A percentile compares a stretch with the other conserved stretches of the same genome.
phyloP scores from a whole-genome alignment of 495 filamentous ascomycete genomes.

The Penicillium salamii region DNA sequence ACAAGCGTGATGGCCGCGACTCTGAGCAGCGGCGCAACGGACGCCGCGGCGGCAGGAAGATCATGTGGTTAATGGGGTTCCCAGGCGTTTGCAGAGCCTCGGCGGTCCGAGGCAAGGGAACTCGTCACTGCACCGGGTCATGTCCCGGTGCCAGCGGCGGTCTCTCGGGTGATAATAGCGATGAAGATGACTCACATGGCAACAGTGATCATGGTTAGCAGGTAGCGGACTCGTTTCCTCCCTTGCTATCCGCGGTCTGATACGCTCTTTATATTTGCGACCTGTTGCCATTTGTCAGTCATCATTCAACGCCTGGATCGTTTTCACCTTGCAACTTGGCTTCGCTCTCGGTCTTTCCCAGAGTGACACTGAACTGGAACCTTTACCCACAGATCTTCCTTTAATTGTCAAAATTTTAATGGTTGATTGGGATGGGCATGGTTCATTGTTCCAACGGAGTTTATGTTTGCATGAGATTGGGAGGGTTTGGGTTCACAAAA shows the following conservation, averaged over 20 bases:
- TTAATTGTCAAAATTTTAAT: constrained; percentile 5
- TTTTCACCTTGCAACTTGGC: constrained; percentile 13
- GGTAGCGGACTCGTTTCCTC: constrained; percentile 36
- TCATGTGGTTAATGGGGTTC: constrained; percentile 39
- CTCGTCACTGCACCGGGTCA: constrained; percentile 20
- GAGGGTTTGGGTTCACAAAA: constrained; percentile 18
- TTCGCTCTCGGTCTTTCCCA: constrained; percentile 9
- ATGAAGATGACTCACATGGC: constrained; percentile 19
- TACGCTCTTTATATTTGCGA: constrained; percentile 10
- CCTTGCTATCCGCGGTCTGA: constrained; percentile 11
- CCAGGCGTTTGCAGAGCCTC: constrained; percentile 45
- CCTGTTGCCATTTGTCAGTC: constrained; percentile 9
- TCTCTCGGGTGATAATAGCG: constrained; percentile 46
- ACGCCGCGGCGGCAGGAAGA: constrained; percentile 33
- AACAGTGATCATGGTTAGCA: constrained; percentile 14
- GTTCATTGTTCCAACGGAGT: constrained; percentile 17
- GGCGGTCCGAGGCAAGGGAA: constrained; percentile 30
- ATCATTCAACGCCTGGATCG: constrained; percentile 1
- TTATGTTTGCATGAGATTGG: constrained; percentile 11
- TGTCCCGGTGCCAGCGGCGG: constrained; percentile 41
- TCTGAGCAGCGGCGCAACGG: constrained; percentile 36
- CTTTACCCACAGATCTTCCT: constrained; percentile 4
- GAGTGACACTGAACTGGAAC: constrained; percentile 4
- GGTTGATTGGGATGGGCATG: constrained; percentile 19
- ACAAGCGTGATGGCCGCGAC: constrained; percentile 41